A percentile compares a stretch with the other conserved stretches of the same genome.
Conservation (phyloP, 768 basidiomycete species). For the Pleurotus platypus region DNA sequence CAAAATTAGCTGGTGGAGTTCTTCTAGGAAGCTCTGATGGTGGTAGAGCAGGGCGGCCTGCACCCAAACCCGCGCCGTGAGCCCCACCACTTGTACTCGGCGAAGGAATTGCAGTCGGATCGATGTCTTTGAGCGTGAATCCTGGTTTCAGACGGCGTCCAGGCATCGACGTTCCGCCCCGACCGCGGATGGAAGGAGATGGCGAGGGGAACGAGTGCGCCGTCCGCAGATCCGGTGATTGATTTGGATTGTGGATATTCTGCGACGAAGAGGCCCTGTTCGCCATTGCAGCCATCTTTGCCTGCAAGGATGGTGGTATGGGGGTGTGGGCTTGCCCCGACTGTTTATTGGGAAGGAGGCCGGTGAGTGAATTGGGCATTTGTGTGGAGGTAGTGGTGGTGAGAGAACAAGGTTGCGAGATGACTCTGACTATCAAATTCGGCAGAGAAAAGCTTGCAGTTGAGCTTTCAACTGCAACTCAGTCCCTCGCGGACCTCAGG, state of each 20-base stretch:
- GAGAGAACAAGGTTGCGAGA: slow-evolving; percentile 15
- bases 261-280: slow-evolving; percentile 31
- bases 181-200: slow-evolving; percentile 13
- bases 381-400: slow-evolving; percentile 6
- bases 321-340: slow-evolving; percentile 46
- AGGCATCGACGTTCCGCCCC: slow-evolving; percentile 26
- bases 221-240: slow-evolving; percentile 23
- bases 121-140: slow-evolving; percentile 65
- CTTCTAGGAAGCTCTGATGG: slow-evolving; percentile 30
- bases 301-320: slow-evolving; percentile 86
- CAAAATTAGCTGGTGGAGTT: slow-evolving; percentile 40
- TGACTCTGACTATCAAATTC: slow-evolving; percentile 46
- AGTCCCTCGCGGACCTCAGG: slow-evolving; percentile 14
- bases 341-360: slow-evolving; percentile 40
- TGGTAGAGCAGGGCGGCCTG: slow-evolving; percentile 54
- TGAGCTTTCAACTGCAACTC: slow-evolving; percentile 9
- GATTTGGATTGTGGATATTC: slow-evolving; percentile 28
- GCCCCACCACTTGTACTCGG: slow-evolving; percentile 48
- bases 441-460: slow-evolving; percentile 26
- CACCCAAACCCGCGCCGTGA: slow-evolving; percentile 65
- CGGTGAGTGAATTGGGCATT: slow-evolving; percentile 26
- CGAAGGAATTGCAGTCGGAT: slow-evolving; percentile 31
- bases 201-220: slow-evolving; percentile 33
- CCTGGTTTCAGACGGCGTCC: slow-evolving; percentile 48
- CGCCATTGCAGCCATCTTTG: slow-evolving; percentile 84